Percentiles rank a stretch among this genome's conserved stretches.
Evolutionary conservation across 1,139 yeast species (phyloP).

Genomic region (Hyphopichia khmerensis): DNA sequence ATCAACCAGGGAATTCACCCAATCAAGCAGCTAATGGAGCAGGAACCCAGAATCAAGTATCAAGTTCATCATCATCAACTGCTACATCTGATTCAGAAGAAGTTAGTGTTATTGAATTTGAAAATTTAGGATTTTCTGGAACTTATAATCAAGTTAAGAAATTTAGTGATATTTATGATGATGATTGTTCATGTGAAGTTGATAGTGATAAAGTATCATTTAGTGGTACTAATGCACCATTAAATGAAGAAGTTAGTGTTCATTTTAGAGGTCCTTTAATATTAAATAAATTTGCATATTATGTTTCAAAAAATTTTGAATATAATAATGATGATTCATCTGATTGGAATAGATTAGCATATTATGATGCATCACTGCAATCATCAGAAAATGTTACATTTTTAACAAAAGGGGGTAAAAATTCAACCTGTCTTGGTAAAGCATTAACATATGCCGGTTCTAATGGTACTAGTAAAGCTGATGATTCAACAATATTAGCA

Average conservation of each 20-base stretch:
- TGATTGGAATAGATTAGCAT: conserved; percentile 71
- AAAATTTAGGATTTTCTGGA: conserved; percentile 76
- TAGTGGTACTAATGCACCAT: conserved; percentile 77
- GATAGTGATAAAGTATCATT: conserved; percentile 50
- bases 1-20: too few species aligned
- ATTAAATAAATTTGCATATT: conserved; percentile 70
- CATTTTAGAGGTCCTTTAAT: conserved; percentile 93
- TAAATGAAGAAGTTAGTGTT: conserved; percentile 85
- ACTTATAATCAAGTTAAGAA: conserved; percentile 68
- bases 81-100: conserved; percentile 3
- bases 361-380: conserved; percentile 52
- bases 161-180: conserved; percentile 47
- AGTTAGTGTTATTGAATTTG: conserved; percentile 41
- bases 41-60: background rate
- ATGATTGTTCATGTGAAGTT: conserved; percentile 64
- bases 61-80: background rate
- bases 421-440: conserved; percentile 76
- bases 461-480: conserved; percentile 70
- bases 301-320: conserved; percentile 42
- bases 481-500: conserved; percentile 57
- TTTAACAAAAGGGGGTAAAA: conserved; percentile 79
- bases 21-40: background rate
- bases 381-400: conserved; percentile 67
- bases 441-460: conserved; percentile 78
- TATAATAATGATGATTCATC: conserved; percentile 34